phyloP scores from a whole-genome alignment of 129 eudicot species.

The Saussurea involucrata region DNA sequence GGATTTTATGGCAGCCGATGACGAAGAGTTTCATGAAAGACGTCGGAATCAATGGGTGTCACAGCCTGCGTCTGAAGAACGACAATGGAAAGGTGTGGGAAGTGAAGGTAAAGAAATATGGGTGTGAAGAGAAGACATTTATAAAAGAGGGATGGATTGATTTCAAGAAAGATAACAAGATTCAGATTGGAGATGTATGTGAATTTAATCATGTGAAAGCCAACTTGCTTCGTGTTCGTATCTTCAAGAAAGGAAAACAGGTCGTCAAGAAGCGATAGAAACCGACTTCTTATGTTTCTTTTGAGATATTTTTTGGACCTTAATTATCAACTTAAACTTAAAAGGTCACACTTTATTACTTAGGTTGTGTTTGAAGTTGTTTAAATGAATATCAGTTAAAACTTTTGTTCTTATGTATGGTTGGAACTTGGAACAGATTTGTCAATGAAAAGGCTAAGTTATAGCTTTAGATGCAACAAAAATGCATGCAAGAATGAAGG shows the following conservation, averaged over 20 bases:
- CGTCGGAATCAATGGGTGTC: background rate
- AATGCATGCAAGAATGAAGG: background rate
- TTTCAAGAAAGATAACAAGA: slow-evolving; percentile 2
- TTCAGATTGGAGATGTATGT: background rate
- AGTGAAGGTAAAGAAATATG: background rate
- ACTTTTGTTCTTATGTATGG: no score
- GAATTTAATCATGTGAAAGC: background rate
- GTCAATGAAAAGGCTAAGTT: no score
- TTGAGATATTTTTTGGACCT: no score
- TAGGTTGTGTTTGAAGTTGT: no score
- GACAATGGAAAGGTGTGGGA: background rate
- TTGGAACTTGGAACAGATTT: no score
- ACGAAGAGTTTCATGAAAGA: background rate
- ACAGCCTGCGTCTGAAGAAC: background rate
- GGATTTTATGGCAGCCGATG: background rate
- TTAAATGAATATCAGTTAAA: no score
- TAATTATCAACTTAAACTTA: no score
- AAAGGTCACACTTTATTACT: no score
- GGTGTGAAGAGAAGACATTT: background rate
- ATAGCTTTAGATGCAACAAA: background rate
- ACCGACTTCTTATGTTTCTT: background rate
- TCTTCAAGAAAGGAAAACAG: background rate
- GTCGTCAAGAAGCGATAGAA: background rate
- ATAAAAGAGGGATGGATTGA: background rate
- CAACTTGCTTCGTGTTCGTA: slow-evolving; percentile 7